Evolutionary conservation across 345 rosid genomes (phyloP), one percentile per base, ranked within the genome.

Genomic region (Capsella bursapastoris): DNA sequence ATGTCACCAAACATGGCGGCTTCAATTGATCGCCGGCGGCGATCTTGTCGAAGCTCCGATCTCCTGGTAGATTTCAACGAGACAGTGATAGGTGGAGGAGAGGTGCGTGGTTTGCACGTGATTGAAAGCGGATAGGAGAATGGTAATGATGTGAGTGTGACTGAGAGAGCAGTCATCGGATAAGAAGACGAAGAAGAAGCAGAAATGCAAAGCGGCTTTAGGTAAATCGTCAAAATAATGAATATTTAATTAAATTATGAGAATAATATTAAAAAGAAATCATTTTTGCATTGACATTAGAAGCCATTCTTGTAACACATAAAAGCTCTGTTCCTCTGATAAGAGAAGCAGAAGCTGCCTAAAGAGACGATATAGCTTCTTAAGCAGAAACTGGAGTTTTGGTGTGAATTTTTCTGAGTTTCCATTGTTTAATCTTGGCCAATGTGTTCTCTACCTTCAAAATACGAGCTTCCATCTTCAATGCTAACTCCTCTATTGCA

Each of bases 1-100:
- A 45, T 74, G 49, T 69, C 29, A 64, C 79, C 35, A 16, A 79
- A 71, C 78, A 63, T 78, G 31, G 67, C 66, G 27, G 67, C 66
- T 43, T 49, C 28, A 52, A 71, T 18, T 3, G 45, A 71, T 52
- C 29, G 78, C 4, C 77, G 79, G 61, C 18, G 78, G 61, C 18
- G 75, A 61, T 60, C 41, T 67, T 47, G 44, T 44, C 71, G 64
- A 73, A 41, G 28, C 52, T 68, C 25, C 71, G 56, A 45, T 73
- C 56, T 56, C 12, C 12, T 6, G 5, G 41, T 6, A 14, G 7
- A 58, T 27, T 43, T 2, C 1, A 44, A 45, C 34, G 53, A 70
- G 50, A 48, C 15, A 35, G 68, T 25, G 16, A 35, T 16, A 6
- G n/a, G 2, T 53, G 62, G 57, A 18, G 8, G 73, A 47, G 59